Percentiles rank a stretch among this genome's conserved stretches.
Conservation (phyloP, 202 grass and related monocot species). For the Carex arenaria region DNA sequence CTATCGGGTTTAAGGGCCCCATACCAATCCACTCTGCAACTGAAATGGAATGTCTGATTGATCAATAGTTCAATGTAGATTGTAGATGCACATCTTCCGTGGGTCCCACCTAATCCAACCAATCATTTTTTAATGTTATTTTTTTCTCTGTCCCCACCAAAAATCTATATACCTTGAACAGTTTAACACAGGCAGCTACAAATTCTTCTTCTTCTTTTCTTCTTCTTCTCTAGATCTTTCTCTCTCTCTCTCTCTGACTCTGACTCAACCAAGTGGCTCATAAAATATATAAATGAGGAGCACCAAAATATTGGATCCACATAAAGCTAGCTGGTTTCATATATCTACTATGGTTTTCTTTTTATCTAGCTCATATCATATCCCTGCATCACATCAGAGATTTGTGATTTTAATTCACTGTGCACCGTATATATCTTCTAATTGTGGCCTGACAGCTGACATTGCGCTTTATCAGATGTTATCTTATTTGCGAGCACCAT, state of each 20-base stretch:
- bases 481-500: not conserved
- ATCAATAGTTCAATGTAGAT: conserved; percentile 8
- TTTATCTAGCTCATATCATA: conserved; percentile 8
- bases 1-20: not conserved
- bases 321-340: not conserved
- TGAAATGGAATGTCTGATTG: conserved; percentile 11
- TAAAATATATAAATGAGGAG: not conserved
- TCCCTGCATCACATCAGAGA: conserved; percentile 7
- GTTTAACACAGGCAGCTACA: not conserved
- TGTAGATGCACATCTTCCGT: not conserved
- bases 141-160: not conserved
- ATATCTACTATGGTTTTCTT: not conserved
- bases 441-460: not conserved
- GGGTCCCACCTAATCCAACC: conserved; percentile 13
- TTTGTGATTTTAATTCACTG: not conserved
- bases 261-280: not conserved
- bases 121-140: not conserved
- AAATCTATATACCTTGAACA: not conserved
- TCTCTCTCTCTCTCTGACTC: not conserved
- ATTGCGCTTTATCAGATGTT: not conserved
- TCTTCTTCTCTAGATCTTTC: too few relatives aligned
- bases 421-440: conserved; percentile 7
- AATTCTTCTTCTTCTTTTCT: not conserved
- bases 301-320: not conserved
- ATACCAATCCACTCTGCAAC: not conserved